Base-by-base conservation (phyloP, 2,329 filamentous ascomycete species). In the Sarocladium strictum region DNA sequence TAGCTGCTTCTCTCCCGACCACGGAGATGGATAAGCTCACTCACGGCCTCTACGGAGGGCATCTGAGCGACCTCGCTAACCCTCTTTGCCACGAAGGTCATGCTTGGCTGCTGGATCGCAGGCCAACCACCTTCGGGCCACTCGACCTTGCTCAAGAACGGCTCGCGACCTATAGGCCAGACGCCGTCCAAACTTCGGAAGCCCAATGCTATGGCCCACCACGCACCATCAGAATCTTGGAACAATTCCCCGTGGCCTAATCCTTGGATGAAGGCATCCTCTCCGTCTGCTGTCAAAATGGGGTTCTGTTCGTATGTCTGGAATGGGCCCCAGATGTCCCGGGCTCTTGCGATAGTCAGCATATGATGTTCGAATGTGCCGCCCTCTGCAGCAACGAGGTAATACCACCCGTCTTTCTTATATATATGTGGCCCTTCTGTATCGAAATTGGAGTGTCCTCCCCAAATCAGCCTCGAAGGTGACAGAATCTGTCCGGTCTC, bases 161-260 rank as follows among this genome's bases (percentile, higher is more conserved):
- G 72, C 57, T 75, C 72, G 1, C 72, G 65, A n/a, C 69, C 72
- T 72, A 75, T 73, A 7, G 72, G 72, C n/a, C 56, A 12, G 23
- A 62, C 54, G 9, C 62, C 60, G 7, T 60, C 53, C 45, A 40
- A 14, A 53, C 53, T 0, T 70, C 71, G 54, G 55, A 1, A 70
- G 2, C 72, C 38, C 58, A 58, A 19, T 11, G 26, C 43, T 12
- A 49, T 3, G 32, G 26, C 43, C 43, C 43, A 65, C 62, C 63
- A 65, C 3, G 56, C 33, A 1, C 59, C 59, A 3, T 53, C 26
- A 0, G 35, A 55, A 17, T 63, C 61, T 37, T 63, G 58, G n/a
- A 65, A 62, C 2, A 63, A n/a, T 12, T 65, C 63, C 3, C 60
- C 61, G 37, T 65, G 62, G 1, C 63, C 62, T 0, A 57, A 53